Evolutionary conservation across 1,284 basidiomycete species (phyloP).

Genomic region (Microbotryum saponariae): DNA sequence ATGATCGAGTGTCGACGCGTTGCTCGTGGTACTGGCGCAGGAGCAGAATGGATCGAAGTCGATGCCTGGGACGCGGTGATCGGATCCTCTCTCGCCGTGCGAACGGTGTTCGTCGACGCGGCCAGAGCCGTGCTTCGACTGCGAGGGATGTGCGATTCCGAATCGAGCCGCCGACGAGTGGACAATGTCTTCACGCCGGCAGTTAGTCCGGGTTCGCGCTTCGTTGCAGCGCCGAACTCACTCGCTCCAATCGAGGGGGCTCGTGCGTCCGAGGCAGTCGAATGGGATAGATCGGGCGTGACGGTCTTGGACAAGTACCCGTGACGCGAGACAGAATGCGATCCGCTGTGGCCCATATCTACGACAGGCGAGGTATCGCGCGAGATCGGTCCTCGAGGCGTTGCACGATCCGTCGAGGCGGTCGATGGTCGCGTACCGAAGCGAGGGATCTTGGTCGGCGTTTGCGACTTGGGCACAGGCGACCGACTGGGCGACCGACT

Average conservation of each 20-base stretch:
- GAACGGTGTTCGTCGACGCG: not conserved
- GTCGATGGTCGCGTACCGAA: constrained; percentile 1
- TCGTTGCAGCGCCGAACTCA: constrained; percentile 12
- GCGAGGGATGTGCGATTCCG: constrained; percentile 28
- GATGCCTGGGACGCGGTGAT: not conserved
- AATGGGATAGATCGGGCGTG: constrained; percentile 49
- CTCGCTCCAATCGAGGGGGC: too few species aligned
- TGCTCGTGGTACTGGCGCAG: too few species aligned
- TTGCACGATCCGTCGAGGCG: too few species aligned
- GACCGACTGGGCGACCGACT: constrained; percentile 9
- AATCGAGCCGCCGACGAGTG: constrained; percentile 17
- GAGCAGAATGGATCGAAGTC: too few species aligned
- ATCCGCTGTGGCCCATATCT: too few species aligned
- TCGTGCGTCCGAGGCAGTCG: constrained; percentile 37
- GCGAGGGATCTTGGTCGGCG: constrained; percentile 86
- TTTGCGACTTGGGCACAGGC: constrained; percentile 35
- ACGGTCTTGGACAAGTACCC: constrained; percentile 45
- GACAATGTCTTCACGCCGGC: constrained; percentile 15
- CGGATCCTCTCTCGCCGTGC: not conserved
- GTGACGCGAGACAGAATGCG: too few species aligned
- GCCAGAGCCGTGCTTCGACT: constrained; percentile 26
- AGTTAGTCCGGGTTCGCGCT: constrained; percentile 10
- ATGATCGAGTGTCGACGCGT: not conserved
- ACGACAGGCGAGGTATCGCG: constrained; percentile 58
- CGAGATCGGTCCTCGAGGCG: not conserved